phyloP scores from a whole-genome alignment of 768 basidiomycete species.

The Tylopilus vinaceipallidus region DNA sequence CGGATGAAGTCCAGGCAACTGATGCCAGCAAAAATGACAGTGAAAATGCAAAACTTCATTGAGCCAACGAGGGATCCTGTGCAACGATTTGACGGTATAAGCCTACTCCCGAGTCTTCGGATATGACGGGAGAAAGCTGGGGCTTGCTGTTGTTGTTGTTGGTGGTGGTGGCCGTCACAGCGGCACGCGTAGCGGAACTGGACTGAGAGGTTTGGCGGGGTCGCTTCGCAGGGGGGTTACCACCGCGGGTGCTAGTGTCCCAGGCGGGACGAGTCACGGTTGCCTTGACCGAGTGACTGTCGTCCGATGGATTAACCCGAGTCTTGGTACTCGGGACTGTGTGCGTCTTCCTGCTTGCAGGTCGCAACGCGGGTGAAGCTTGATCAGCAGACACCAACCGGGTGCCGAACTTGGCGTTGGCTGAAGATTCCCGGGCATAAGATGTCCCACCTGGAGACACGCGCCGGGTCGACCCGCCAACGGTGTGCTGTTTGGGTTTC shows the following conservation, averaged over 20 bases:
- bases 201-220: conserved; percentile 72
- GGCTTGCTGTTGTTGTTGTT: conserved; percentile 30
- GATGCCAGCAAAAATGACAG: conserved; percentile 4
- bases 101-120: conserved; percentile 75
- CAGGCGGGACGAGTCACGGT: conserved; percentile 76
- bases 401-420: conserved; percentile 91
- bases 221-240: conserved; percentile 49
- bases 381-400: conserved; percentile 69
- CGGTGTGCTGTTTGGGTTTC: conserved; percentile 41
- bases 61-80: conserved; percentile 67
- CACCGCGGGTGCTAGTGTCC: conserved; percentile 58
- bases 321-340: conserved; percentile 41
- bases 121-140: conserved; percentile 67
- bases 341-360: conserved; percentile 62
- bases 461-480: conserved; percentile 37
- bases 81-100: conserved; percentile 80
- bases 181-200: conserved; percentile 52
- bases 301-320: conserved; percentile 55
- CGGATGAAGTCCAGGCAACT: conserved; percentile 18
- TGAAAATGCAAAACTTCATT: conserved; percentile 18
- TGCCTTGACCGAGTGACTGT: conserved; percentile 63
- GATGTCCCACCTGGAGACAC: conserved; percentile 45
- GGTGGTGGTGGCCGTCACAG: conserved; percentile 32
- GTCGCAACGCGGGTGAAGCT: conserved; percentile 41
- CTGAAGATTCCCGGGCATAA: conserved; percentile 78